phyloP scores from a whole-genome alignment of 2,329 filamentous ascomycete genomes.

The Pseudogymnoascus sp. region DNA sequence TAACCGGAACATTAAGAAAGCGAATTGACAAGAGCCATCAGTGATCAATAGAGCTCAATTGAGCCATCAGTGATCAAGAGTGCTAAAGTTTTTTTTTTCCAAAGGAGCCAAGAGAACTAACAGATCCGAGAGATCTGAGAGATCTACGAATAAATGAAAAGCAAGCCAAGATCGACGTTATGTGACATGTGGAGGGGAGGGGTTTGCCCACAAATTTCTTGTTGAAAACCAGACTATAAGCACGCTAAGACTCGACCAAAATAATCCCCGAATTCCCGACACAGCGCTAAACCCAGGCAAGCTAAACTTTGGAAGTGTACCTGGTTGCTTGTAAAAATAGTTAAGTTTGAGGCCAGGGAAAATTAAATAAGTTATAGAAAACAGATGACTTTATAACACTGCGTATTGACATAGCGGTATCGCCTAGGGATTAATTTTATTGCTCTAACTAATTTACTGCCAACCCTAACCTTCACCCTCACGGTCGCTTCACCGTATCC shows the following conservation, averaged over 20 bases:
- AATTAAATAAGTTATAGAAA: too few relatives aligned
- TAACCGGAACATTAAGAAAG: not conserved
- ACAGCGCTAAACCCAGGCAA: not conserved
- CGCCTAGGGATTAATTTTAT: too few relatives aligned
- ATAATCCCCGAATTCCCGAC: not conserved
- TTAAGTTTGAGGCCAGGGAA: too few relatives aligned
- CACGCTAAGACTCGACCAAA: not conserved
- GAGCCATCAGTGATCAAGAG: not conserved
- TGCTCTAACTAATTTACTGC: too few relatives aligned
- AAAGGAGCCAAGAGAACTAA: not conserved
- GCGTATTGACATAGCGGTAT: too few relatives aligned
- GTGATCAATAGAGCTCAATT: not conserved
- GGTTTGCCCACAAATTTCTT: not conserved
- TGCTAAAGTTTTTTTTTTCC: not conserved
- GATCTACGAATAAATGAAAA: not conserved
- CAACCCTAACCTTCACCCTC: too few relatives aligned
- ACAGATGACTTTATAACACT: too few relatives aligned
- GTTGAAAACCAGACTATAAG: not conserved
- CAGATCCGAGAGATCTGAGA: not conserved
- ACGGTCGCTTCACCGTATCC: too few relatives aligned
- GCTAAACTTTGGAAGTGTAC: too few relatives aligned
- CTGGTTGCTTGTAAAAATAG: too few relatives aligned
- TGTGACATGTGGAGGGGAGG: not conserved
- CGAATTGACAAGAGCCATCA: not conserved
- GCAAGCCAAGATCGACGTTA: not conserved